Evolutionary conservation across 441 rosid species (phyloP), one percentile per base, ranked within the genome.

Genomic region (Populus trichocarpa): DNA sequence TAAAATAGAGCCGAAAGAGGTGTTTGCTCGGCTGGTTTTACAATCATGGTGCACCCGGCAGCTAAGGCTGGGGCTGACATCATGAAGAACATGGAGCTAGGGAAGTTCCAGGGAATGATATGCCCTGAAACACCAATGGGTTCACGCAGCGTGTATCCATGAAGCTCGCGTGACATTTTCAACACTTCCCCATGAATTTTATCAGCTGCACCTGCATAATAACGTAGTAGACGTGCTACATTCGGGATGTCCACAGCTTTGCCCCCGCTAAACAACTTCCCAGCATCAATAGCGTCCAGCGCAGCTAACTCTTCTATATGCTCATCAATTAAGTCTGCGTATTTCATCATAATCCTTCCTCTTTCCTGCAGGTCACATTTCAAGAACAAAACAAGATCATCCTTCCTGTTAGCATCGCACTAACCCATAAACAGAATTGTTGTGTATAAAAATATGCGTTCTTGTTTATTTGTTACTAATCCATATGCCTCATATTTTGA

Each of bases 21-120:
- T 1, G 97, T 90, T 69, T 92, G 96, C 87, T 93, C 98, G 0
- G 97, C 97, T 5, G 99, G 98, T 81, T 96, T 93, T 75, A 93
- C 79, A 69, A 96, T 79, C 87, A 93, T 84, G 78, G 97, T 96
- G 89, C 99, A 96, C 4, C 99, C 99, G 4, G 95, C 93, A 7
- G 99, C 97, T 25, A 96, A 82, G 67, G 98, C 83, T 0, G 99
- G 98, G 38, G 82, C 84, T 35, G 83, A 93, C 85, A 93, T 93
- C 87, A 83, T 83, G 76, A 88, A 86, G 82, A 96, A 92, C 83
- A 90, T 81, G 74, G 65, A 32, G 68, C 86, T 83, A 1, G 99
- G 99, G 22, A 87, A 89, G 70, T 96, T 96, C 99, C 99, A 96
- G 1, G 99, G 99, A 50, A 86, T 86, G 57, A 96, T 91, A 70